These are phyloP conservation scores for Cyclanthera cordifolia DNA, from an alignment of 306 rosid species.

Conservation along the genomic window DNA sequence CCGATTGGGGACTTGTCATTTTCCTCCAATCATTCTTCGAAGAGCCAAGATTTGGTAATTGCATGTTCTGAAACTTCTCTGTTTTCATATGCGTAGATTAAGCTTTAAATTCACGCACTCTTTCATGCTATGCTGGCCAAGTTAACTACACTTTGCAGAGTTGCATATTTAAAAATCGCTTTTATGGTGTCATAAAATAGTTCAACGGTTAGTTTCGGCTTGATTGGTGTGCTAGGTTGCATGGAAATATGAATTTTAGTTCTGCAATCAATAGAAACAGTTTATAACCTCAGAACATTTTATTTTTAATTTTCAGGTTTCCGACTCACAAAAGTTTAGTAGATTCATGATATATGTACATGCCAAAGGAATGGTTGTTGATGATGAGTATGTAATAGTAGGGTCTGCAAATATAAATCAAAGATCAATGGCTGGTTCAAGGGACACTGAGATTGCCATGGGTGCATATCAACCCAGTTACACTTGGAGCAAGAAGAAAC, in stretches of 20 bases:
- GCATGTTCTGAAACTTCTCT: not conserved
- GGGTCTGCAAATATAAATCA: slow-evolving; percentile 88
- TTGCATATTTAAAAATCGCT: not conserved
- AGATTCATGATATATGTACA: slow-evolving; percentile 81
- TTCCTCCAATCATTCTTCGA: slow-evolving; percentile 21
- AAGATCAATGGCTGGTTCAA: slow-evolving; percentile 78
- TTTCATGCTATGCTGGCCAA: not conserved
- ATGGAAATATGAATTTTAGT: not conserved
- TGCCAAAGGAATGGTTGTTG: slow-evolving; percentile 81
- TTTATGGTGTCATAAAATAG: not conserved
- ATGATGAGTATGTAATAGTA: slow-evolving; percentile 71
- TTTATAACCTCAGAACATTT: not conserved
- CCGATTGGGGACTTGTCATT: slow-evolving; percentile 14
- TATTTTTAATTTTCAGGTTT: slow-evolving; percentile 32
- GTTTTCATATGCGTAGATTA: not conserved
- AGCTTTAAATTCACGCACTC: not conserved
- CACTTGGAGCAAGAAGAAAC: slow-evolving; percentile 53
- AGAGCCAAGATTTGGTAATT: slow-evolving; percentile 46
- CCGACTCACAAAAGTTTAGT: slow-evolving; percentile 53
- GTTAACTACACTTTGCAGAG: not conserved
- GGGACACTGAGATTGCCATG: slow-evolving; percentile 96
- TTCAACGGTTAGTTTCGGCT: not conserved
- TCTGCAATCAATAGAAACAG: not conserved
- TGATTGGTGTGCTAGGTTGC: not conserved
- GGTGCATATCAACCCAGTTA: slow-evolving; percentile 71